These are phyloP conservation scores for Penicillium rolfsii DNA, from an alignment of 2,329 filamentous ascomycete genomes.

Conservation along the genomic window DNA sequence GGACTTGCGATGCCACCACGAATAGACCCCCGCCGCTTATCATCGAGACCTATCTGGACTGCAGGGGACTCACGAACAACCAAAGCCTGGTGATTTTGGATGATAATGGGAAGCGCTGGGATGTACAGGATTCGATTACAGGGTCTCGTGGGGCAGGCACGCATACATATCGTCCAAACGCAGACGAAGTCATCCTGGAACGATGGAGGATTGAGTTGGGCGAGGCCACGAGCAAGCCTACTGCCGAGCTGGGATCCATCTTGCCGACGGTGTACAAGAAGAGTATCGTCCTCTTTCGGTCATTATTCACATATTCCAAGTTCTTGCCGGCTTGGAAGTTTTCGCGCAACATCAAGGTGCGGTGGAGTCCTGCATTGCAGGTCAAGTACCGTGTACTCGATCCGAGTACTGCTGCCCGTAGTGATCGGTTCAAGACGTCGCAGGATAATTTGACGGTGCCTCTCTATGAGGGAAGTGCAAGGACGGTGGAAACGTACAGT, in stretches of 20 bases:
- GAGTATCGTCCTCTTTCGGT: conserved; percentile 90
- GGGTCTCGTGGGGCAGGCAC: conserved; percentile 55
- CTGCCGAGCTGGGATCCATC: conserved; percentile 58
- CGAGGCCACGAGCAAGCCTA: conserved; percentile 59
- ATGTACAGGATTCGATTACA: conserved; percentile 82
- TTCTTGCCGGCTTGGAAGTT: conserved; percentile 87
- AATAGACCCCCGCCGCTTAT: conserved; percentile 80
- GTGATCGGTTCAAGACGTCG: conserved; percentile 50
- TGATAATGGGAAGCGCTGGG: conserved; percentile 88
- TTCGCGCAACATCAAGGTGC: conserved; percentile 71
- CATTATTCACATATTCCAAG: conserved; percentile 79
- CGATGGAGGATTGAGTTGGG: conserved; percentile 87
- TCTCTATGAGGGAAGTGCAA: conserved; percentile 64
- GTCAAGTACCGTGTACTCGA: conserved; percentile 79
- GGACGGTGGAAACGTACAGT: conserved; percentile 73
- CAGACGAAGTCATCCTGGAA: conserved; percentile 80
- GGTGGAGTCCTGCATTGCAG: conserved; percentile 65
- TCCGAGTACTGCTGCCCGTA: conserved; percentile 56
- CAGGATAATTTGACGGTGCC: conserved; percentile 72
- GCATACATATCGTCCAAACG: conserved; percentile 51
- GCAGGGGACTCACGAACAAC: conserved; percentile 74
- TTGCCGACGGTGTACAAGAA: conserved; percentile 96
- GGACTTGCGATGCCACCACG: conserved; percentile 73
- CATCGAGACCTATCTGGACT: conserved; percentile 88
- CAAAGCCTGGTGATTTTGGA: conserved; percentile 88